A percentile compares a stretch with the other conserved stretches of the same genome.
These are phyloP conservation scores for Solanum lycopersicoides DNA, from an alignment of 257 asterid genomes.

Conservation along the genomic window DNA sequence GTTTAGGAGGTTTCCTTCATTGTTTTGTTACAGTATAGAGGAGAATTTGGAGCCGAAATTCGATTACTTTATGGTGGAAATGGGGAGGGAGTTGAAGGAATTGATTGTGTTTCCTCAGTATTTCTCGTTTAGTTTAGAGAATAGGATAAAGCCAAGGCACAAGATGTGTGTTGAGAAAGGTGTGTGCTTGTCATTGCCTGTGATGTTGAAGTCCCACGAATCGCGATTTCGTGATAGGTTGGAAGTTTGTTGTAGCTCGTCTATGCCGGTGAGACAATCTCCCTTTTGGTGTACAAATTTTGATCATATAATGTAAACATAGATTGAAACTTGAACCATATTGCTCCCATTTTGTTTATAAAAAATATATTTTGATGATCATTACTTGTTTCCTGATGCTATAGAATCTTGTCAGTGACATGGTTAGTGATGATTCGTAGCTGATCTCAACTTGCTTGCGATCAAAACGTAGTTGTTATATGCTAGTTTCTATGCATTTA, in stretches of 20 bases:
- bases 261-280: slow-evolving; percentile 63
- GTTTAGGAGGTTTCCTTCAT: slow-evolving; percentile 71
- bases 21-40: slow-evolving; percentile 80
- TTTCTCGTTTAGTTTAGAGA: slow-evolving; percentile 85
- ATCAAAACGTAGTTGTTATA: neutral
- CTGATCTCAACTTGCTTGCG: neutral
- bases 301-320: slow-evolving; percentile 22
- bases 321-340: neutral
- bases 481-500: neutral
- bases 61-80: slow-evolving; percentile 74
- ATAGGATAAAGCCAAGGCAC: slow-evolving; percentile 77
- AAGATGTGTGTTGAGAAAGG: slow-evolving; percentile 66
- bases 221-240: slow-evolving; percentile 42
- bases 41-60: slow-evolving; percentile 78
- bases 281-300: slow-evolving; percentile 55
- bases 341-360: neutral
- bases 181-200: slow-evolving; percentile 67
- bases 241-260: slow-evolving; percentile 68
- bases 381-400: neutral
- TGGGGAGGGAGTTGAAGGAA: slow-evolving; percentile 83
- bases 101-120: slow-evolving; percentile 76
- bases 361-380: neutral
- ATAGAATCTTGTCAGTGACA: neutral
- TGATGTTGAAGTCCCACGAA: slow-evolving; percentile 64
- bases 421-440: neutral